These are phyloP conservation scores for Trifolium pratense DNA, from an alignment of 306 rosid species.

Conservation along the genomic window DNA sequence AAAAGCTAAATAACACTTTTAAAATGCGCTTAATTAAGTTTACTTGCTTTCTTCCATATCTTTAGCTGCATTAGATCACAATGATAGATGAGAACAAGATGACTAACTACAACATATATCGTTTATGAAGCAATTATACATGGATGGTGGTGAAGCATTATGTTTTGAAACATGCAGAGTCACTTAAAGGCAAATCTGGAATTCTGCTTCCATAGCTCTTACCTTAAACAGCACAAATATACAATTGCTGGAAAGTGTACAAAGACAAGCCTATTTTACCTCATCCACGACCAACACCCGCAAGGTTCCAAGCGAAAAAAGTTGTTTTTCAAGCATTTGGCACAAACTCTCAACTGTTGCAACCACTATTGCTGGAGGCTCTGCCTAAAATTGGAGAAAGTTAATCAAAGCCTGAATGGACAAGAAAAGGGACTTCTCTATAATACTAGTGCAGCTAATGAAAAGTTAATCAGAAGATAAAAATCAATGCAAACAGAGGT, in stretches of 20 bases:
- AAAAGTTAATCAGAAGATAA: conserved; percentile 31
- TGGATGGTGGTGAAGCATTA: conserved; percentile 23
- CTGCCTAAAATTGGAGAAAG: conserved; percentile 67
- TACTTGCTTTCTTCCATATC: conserved; percentile 16
- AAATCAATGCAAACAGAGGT: conserved; percentile 13
- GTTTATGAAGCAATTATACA: conserved; percentile 27
- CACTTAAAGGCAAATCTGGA: conserved; percentile 2
- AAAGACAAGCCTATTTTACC: conserved; percentile 51
- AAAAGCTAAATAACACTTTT: not conserved
- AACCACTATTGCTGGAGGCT: conserved; percentile 83
- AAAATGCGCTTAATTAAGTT: conserved; percentile 8
- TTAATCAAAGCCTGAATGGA: conserved; percentile 24
- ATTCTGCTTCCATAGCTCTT: conserved; percentile 20
- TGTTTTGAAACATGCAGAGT: conserved; percentile 9
- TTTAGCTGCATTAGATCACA: not conserved
- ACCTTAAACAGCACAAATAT: conserved; percentile 6
- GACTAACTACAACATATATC: not conserved
- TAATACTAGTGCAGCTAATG: conserved; percentile 5
- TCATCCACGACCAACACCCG: conserved; percentile 85
- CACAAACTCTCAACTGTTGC: conserved; percentile 89
- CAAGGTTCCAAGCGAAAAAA: conserved; percentile 68
- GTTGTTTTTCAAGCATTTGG: conserved; percentile 75
- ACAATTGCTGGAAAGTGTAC: conserved; percentile 11
- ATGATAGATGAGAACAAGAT: not conserved
- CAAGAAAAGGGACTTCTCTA: conserved; percentile 25